phyloP scores from a whole-genome alignment of 192 early-diverging fungal genomes.

The Allomyces javanicus region DNA sequence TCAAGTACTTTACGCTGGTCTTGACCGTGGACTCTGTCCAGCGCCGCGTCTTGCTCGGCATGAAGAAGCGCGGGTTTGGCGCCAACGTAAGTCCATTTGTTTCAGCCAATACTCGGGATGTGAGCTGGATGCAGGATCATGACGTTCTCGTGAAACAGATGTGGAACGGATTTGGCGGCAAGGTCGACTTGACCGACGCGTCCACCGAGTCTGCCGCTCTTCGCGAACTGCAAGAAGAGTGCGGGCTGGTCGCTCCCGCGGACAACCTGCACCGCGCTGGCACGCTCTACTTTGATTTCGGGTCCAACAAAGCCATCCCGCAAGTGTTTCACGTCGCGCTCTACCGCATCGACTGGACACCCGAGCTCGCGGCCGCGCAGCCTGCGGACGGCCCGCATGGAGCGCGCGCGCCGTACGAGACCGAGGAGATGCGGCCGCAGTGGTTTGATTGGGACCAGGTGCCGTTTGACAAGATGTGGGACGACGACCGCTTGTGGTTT shows the following conservation, averaged over 20 bases:
- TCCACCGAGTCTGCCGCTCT: conserved; percentile 28
- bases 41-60: conserved; percentile 33
- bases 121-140: too few relatives aligned
- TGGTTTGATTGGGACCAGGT: conserved; percentile 37
- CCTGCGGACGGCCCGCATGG: too few relatives aligned
- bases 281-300: conserved; percentile 43
- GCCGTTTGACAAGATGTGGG: conserved; percentile 53
- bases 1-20: not conserved
- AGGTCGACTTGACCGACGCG: conserved; percentile 47
- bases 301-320: not conserved
- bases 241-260: conserved; percentile 7
- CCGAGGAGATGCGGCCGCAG: conserved; percentile 56
- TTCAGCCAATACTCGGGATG: too few relatives aligned
- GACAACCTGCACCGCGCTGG: conserved; percentile 23
- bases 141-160: not conserved
- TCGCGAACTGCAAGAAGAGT: conserved; percentile 47
- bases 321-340: not conserved
- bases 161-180: conserved; percentile 46
- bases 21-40: not conserved
- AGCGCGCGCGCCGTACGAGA: conserved; percentile 3
- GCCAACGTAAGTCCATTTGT: conserved; percentile 9
- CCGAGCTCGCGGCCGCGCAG: not conserved
- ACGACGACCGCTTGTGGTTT: conserved; percentile 46
- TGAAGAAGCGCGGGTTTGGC: conserved; percentile 69
- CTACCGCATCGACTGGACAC: not conserved